Conservation (phyloP, 2,329 filamentous ascomycete species). For the Coleophoma eucalyptorum region DNA sequence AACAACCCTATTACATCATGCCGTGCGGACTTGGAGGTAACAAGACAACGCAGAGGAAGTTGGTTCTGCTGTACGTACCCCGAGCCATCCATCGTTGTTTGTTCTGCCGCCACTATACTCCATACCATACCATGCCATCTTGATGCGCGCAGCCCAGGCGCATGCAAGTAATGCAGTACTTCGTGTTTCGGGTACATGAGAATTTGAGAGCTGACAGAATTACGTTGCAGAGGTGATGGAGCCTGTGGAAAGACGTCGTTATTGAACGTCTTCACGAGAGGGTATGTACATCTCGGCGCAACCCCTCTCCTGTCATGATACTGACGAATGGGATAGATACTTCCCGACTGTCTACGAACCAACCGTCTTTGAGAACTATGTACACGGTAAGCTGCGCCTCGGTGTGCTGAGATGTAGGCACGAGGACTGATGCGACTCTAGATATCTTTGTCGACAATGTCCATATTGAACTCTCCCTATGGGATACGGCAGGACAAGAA, state of each 20-base stretch:
- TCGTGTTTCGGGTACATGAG: conserved; percentile 6
- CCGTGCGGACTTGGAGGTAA: conserved; percentile 40
- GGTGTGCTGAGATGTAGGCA: neutral
- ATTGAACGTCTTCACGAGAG: conserved; percentile 97
- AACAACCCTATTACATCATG: conserved; percentile 11
- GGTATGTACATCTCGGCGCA: conserved; percentile 49
- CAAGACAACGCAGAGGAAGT: conserved; percentile 70
- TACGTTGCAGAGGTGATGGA: conserved; percentile 73
- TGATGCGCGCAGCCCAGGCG: conserved; percentile 1
- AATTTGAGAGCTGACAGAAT: conserved; percentile 8
- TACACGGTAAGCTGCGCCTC: conserved; percentile 66
- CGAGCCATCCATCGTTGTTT: too few species aligned
- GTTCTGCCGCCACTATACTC: too few species aligned
- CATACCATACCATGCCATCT: neutral
- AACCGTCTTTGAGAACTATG: conserved; percentile 98
- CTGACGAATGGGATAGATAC: conserved; percentile 52
- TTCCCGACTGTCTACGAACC: conserved; percentile 98
- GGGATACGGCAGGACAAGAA: conserved; percentile 98
- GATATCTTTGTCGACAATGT: conserved; percentile 98
- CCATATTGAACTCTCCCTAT: conserved; percentile 94
- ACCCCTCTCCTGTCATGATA: neutral
- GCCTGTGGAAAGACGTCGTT: conserved; percentile 96
- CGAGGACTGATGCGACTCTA: conserved; percentile 28
- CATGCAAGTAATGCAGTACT: neutral
- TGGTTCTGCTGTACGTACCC: conserved; percentile 63